phyloP scores from a whole-genome alignment of 2,329 filamentous ascomycete genomes.

The Aspergillus sp. region DNA sequence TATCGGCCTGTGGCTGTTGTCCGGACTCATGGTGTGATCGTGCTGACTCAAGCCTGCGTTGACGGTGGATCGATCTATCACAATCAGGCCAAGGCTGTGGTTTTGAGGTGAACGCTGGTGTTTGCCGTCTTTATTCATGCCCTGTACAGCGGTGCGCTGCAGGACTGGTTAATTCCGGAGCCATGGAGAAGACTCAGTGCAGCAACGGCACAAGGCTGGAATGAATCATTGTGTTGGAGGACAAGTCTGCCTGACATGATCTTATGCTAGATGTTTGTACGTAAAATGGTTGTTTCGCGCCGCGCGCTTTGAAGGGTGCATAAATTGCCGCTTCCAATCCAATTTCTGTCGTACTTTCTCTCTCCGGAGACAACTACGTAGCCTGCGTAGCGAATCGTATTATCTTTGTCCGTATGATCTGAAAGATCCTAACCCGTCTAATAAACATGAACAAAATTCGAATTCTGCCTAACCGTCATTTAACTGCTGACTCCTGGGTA shows the following conservation, averaged over 20 bases:
- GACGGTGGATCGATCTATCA: conserved; percentile 22
- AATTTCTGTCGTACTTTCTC: too few species aligned
- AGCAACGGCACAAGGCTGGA: conserved; percentile 24
- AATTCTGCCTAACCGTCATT: too few species aligned
- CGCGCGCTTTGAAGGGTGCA: conserved; percentile 16
- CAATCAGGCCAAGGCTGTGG: conserved; percentile 23
- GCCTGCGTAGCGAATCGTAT: too few species aligned
- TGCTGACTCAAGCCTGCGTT: conserved; percentile 23
- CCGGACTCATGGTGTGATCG: conserved; percentile 24
- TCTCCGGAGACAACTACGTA: too few species aligned
- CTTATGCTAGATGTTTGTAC: conserved; percentile 31
- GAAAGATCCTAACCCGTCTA: too few species aligned
- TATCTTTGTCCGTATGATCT: too few species aligned
- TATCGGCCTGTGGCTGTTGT: conserved; percentile 19
- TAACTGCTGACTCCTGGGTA: too few species aligned
- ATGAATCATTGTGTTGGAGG: conserved; percentile 27
- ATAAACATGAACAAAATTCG: too few species aligned
- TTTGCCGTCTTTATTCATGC: conserved; percentile 18
- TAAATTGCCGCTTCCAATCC: neutral
- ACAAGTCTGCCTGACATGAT: conserved; percentile 24
- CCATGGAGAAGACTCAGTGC: conserved; percentile 19
- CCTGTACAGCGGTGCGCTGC: conserved; percentile 9
- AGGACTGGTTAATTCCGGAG: conserved; percentile 10
- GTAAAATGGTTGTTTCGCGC: conserved; percentile 31
- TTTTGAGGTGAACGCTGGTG: conserved; percentile 19